Base-by-base conservation (phyloP, 441 rosid genomes). In the Gossypium lobatum region DNA sequence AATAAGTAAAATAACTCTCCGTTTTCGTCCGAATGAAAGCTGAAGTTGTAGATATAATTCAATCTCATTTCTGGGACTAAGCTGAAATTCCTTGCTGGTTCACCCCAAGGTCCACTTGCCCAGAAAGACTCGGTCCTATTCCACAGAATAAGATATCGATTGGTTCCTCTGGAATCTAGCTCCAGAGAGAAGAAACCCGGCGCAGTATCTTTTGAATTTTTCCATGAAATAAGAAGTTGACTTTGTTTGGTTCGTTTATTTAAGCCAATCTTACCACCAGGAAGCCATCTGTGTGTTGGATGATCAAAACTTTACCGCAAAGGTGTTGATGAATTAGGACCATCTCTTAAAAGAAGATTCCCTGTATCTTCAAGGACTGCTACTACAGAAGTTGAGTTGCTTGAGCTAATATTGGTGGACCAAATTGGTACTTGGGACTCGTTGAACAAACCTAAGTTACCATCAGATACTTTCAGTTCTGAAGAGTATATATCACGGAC, bases 211-310 rank as follows among this genome's bases (percentile, higher is more conserved):
- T 59, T 34, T 3, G 14, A n/a, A 4, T n/a, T 59, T 59, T 25
- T 59, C 63, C 63, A 59, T 25, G 63, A 59, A 59, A 23, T 1
- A 23, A 59, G 2, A 23, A n/a, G 75, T 66, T 83, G 83, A 34
- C 62, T 81, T 34, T 14, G 68, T 0, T 75, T 73, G 16, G 72
- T 85, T 39, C 53, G 73, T 80, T 83, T 90, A 72, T 88, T 70
- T 2, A 80, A 59, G 34, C 83, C 81, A 21, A 25, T 85, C 75
- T 83, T 90, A 1, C 76, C 80, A 10, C 94, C 89, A 0, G 93
- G 93, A 5, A 92, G 91, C 91, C 90, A 89, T 11, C 93, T 88
- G 92, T 88, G 2, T 2, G 81, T 62, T 1, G 93, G 86, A 57
- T 89, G 87, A 34, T 90, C 72, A 52, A 69, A n/a, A 28, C 72